Evolutionary conservation across 2,329 filamentous ascomycete genomes (phyloP), one percentile per base, ranked within the genome.

Genomic region (Hortaea sp.): DNA sequence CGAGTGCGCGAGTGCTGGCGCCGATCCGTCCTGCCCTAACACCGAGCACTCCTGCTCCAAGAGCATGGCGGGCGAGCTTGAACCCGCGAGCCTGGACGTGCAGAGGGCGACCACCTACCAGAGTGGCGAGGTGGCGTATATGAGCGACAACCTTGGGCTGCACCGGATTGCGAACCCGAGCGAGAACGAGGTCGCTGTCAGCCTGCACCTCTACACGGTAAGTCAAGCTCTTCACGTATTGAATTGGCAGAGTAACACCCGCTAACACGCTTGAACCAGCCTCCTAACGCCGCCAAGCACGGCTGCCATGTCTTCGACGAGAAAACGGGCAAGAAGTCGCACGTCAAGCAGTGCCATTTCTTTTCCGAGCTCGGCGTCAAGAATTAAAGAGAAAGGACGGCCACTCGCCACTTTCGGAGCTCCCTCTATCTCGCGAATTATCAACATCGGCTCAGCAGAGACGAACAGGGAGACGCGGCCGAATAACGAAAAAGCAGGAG

Each of bases 131-230:
- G 87, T 94, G 35, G 83, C 87, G 6, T 95, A 95, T 66, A 95
- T 95, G 82, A 85, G 86, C 35, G 89, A 95, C 63, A 63, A 88
- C 68, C 79, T 95, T 29, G 89, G 89, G 13, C 73, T 95, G 38
- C 89, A 95, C 68, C 80, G 82, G 45, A 83, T 95, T 49, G 79
- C 77, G 54, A 95, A 95, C 65, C 77, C 78, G 28, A 80, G 85
- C 55, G 67, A 71, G 41, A 44, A 77, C 57, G 78, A 87, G 63
- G 81, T 84, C 61, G 89, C 88, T 53, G 82, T 95, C 42, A 94
- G 88, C 47, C 69, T 95, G 53, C 89, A 95, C 68, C 68, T 63
- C 45, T 63, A 63, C 41, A 63, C 60, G 28, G 77, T 79, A 68
- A 61, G 76, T 68, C 20, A 27, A 34, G 9, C 28, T 11, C n/a